These are phyloP conservation scores for Mycena galericulata DNA, from an alignment of 768 basidiomycete species.

Conservation along the genomic window DNA sequence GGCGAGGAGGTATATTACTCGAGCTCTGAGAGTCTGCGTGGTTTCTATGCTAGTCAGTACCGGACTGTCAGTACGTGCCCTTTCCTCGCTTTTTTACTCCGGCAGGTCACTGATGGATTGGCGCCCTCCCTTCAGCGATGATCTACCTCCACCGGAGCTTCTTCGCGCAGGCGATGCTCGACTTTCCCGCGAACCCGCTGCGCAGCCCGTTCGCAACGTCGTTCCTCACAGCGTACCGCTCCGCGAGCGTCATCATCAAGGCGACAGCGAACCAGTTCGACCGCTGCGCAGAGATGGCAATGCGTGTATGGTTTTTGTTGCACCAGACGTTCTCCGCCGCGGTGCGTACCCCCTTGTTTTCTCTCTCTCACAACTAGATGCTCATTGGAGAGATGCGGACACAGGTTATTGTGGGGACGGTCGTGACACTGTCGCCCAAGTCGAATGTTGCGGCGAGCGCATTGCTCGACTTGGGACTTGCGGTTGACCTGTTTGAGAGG, in stretches of 20 bases:
- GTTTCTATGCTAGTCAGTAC: conserved; percentile 68
- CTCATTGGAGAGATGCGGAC: conserved; percentile 3
- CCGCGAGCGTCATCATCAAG: conserved; percentile 64
- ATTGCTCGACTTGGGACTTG: conserved; percentile 59
- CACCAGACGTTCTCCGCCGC: conserved; percentile 65
- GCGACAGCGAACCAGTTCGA: conserved; percentile 62
- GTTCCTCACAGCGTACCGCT: conserved; percentile 65
- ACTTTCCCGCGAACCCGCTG: conserved; percentile 64
- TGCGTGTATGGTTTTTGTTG: conserved; percentile 63
- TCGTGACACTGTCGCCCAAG: conserved; percentile 68
- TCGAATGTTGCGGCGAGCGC: conserved; percentile 63
- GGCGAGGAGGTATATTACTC: conserved; percentile 62
- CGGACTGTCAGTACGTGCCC: conserved; percentile 66
- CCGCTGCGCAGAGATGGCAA: conserved; percentile 59
- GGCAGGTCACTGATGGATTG: background rate
- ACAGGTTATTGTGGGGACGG: conserved; percentile 69
- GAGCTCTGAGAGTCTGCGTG: conserved; percentile 62
- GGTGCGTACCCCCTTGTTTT: conserved; percentile 42
- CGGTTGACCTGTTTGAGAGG: conserved; percentile 59
- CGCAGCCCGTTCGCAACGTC: conserved; percentile 67
- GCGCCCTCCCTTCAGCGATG: conserved; percentile 51
- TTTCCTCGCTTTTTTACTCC: background rate
- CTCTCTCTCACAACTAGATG: background rate
- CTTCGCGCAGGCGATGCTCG: conserved; percentile 69
- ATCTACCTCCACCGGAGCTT: conserved; percentile 67